phyloP scores from a whole-genome alignment of 2,329 filamentous ascomycete genomes.

The Pseudocercospora macadamiae region DNA sequence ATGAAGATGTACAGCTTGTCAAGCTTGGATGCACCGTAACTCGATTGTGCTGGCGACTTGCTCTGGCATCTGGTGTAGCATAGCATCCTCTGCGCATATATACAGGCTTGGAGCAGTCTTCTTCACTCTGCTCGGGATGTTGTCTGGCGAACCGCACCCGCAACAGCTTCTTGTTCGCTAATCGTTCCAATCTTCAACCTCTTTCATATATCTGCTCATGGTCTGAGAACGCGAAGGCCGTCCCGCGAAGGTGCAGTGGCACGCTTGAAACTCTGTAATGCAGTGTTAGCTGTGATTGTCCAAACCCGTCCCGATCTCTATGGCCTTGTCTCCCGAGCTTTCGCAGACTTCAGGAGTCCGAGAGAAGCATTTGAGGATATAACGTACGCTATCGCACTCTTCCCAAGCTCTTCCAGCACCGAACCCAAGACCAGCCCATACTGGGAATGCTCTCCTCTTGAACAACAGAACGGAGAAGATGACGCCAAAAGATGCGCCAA shows the following conservation, averaged over 20 bases:
- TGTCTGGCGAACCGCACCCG: not conserved
- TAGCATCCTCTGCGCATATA: constrained; percentile 3
- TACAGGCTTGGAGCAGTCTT: not conserved
- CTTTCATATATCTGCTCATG: constrained; percentile 24
- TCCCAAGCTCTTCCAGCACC: constrained; percentile 96
- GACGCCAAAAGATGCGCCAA: constrained; percentile 95
- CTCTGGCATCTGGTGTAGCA: constrained; percentile 3
- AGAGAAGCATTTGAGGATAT: not conserved
- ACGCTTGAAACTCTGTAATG: constrained; percentile 54
- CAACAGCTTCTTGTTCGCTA: not conserved
- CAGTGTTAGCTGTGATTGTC: constrained; percentile 10
- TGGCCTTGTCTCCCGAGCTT: not conserved
- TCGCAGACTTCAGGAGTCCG: not conserved
- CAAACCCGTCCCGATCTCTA: not conserved
- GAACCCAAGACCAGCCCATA: constrained; percentile 92
- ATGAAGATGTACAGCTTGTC: not conserved
- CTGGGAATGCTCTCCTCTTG: constrained; percentile 97
- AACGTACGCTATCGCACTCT: constrained; percentile 80
- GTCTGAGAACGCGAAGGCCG: constrained; percentile 52
- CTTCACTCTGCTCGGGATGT: not conserved
- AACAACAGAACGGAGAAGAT: constrained; percentile 98
- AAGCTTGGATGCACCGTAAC: not conserved
- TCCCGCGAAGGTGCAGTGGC: constrained; percentile 52
- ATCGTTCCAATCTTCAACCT: not conserved
- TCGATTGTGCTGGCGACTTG: not conserved